Conservation (phyloP, 2,329 filamentous ascomycete species). For the Septoria petroselini region DNA sequence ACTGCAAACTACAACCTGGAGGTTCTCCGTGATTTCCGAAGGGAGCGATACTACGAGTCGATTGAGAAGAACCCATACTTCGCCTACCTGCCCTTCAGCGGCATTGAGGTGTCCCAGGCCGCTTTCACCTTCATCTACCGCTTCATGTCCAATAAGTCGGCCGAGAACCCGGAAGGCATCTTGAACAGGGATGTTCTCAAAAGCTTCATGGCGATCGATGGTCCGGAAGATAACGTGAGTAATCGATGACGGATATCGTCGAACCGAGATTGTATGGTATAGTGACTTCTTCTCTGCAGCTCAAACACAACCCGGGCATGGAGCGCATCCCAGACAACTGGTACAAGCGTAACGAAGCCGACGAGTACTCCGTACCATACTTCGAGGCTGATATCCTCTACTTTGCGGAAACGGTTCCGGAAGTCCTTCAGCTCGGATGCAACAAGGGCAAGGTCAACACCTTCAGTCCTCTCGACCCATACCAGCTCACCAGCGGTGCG, state of each 20-base stretch:
- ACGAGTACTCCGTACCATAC: slow-evolving; percentile 35
- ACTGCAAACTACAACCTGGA: slow-evolving; percentile 34
- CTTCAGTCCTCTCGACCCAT: slow-evolving; percentile 37
- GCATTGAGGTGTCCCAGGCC: slow-evolving; percentile 34
- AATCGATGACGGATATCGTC: too few relatives aligned
- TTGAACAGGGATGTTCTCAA: slow-evolving; percentile 41
- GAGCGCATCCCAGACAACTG: slow-evolving; percentile 46
- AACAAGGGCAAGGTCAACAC: slow-evolving; percentile 39
- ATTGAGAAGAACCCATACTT: slow-evolving; percentile 38
- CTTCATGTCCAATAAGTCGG: slow-evolving; percentile 43
- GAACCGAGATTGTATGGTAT: too few relatives aligned
- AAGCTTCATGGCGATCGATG: slow-evolving; percentile 42
- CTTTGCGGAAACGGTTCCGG: slow-evolving; percentile 31
- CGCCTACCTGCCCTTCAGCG: slow-evolving; percentile 30
- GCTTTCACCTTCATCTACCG: slow-evolving; percentile 39
- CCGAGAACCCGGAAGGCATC: slow-evolving; percentile 39
- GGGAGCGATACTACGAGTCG: slow-evolving; percentile 30
- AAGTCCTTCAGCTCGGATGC: slow-evolving; percentile 36
- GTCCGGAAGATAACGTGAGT: slow-evolving; percentile 31
- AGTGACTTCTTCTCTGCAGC: neutral
- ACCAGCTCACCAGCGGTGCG: slow-evolving; percentile 41
- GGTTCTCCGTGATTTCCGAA: slow-evolving; percentile 32
- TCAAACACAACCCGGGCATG: slow-evolving; percentile 36
- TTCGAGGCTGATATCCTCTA: slow-evolving; percentile 33
- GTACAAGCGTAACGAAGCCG: slow-evolving; percentile 34